Base-by-base conservation (phyloP, 1,284 basidiomycete genomes). In the Irpex rosettiformis region DNA sequence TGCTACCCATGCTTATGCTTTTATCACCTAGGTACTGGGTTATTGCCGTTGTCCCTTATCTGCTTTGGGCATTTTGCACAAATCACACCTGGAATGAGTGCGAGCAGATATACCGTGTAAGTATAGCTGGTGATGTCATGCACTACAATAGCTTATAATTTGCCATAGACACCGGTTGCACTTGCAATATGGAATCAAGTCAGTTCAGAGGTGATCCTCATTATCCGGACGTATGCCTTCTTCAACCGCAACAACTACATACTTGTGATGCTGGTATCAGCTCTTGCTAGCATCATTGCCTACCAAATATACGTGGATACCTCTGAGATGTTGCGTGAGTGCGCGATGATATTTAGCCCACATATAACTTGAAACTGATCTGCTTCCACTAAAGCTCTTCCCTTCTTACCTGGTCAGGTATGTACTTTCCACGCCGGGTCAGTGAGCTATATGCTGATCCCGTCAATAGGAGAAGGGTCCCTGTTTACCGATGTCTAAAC, bases 171-270 rank as follows among this genome's bases (percentile, higher is more conserved):
- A 55, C 88, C 88, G 3, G 88, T 91, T 52, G 83, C 84, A 8
- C 77, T 91, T 53, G 88, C 88, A 27, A 86, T 90, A 83, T 91
- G 89, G 88, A 91, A 91, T 66, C 89, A 91, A 79, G 86, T 89
- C 56, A 84, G 86, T 48, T 88, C 89, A 48, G 87, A 91, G 76
- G 85, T 82, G 61, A 86, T 91, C 56, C 80, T 91, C 51, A 78
- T 91, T 62, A 91, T 91, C 61, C 83, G 89, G 58, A 91, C 89
- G 51, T 91, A 90, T 66, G 89, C 89, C 4, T 91, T 91, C 74
- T 91, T 91, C 77, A 89, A 89, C 66, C 81, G 87, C 61, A 90
- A 89, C 66, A 71, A 76, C 54, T 85, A 83, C 68, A 72, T 91
- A 54, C 77, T 91, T 43, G 73, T 76, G 61, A 79, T 80, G 59